Conservation (phyloP, 768 basidiomycete genomes). For the Megacollybia marginata region DNA sequence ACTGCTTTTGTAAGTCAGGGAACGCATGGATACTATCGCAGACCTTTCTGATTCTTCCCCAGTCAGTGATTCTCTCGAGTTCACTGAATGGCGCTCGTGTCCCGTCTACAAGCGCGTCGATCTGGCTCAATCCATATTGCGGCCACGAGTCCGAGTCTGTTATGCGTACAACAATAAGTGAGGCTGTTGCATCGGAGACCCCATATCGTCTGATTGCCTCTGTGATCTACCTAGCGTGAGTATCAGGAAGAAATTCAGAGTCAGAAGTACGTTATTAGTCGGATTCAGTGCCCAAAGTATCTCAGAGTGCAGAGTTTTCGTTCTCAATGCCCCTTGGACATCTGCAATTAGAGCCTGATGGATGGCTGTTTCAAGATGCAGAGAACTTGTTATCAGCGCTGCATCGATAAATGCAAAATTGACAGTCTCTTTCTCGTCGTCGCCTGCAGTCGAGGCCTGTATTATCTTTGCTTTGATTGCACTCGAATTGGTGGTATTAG, state of each 20-base stretch:
- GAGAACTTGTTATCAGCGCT: conserved; percentile 66
- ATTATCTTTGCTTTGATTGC: conserved; percentile 62
- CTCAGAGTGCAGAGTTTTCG: conserved; percentile 88
- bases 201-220: conserved; percentile 87
- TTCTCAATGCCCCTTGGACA: conserved; percentile 52
- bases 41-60: conserved; percentile 71
- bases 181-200: conserved; percentile 54
- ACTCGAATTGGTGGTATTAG: conserved; percentile 54
- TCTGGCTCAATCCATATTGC: conserved; percentile 38
- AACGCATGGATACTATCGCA: conserved; percentile 6
- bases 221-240: conserved; percentile 51
- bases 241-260: background rate
- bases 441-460: conserved; percentile 54
- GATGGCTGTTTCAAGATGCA: conserved; percentile 81
- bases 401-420: conserved; percentile 93
- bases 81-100: conserved; percentile 37
- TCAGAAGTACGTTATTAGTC: conserved; percentile 61
- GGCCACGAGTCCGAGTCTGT: conserved; percentile 26
- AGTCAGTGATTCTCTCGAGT: conserved; percentile 53
- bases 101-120: conserved; percentile 56
- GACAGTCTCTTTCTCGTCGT: conserved; percentile 64
- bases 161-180: conserved; percentile 71
- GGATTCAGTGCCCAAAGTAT: conserved; percentile 84
- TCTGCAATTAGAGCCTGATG: conserved; percentile 74
- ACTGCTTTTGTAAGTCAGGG: conserved; percentile 19